Evolutionary conservation across 345 rosid species (phyloP).

Genomic region (Eucalyptus camaldulensis): DNA sequence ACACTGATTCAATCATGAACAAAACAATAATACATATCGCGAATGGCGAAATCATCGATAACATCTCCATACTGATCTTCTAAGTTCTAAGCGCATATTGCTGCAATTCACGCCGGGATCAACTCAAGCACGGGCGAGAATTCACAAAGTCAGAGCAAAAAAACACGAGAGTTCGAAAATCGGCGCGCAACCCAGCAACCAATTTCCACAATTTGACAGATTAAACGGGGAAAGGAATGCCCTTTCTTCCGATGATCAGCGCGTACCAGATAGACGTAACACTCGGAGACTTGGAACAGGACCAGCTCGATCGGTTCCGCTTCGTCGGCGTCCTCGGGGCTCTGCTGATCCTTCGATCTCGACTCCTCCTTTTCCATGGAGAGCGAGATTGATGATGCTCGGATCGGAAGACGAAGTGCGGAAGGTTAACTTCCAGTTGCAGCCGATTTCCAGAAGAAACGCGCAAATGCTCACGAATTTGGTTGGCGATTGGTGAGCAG

Average conservation of each 20-base stretch:
- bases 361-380: not conserved
- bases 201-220: not conserved
- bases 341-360: not conserved
- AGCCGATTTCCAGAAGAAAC: not conserved
- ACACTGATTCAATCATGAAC: not conserved
- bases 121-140: not conserved
- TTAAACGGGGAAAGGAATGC: not conserved
- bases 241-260: not conserved
- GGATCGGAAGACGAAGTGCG: not conserved
- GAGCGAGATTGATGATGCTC: not conserved
- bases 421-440: not conserved
- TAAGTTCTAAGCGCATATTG: not conserved
- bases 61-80: not conserved
- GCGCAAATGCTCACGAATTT: not conserved
- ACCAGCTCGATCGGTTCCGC: constrained; percentile 56
- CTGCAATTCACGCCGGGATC: not conserved
- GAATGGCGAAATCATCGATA: not conserved
- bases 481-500: not conserved
- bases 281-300: constrained; percentile 84
- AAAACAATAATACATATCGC: not conserved
- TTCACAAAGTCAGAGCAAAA: not conserved
- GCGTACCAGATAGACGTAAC: constrained; percentile 80
- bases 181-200: not conserved
- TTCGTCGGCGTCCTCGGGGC: constrained; percentile 31
- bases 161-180: not conserved